A percentile compares a stretch with the other conserved stretches of the same genome.
phyloP scores from a whole-genome alignment of 2,329 filamentous ascomycete species.

The Fusarium sarcochroum region DNA sequence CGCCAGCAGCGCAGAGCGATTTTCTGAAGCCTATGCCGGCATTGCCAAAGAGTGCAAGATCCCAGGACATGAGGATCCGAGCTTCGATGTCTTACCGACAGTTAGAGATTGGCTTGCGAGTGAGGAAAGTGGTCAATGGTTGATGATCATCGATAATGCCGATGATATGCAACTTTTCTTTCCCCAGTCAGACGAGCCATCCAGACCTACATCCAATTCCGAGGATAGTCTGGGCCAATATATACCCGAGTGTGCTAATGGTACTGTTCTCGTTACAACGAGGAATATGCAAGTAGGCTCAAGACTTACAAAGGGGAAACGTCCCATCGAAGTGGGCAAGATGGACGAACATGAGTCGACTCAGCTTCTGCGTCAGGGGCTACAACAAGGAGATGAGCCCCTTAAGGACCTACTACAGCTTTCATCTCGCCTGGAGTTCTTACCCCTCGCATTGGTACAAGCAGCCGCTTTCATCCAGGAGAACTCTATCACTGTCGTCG shows the following conservation, averaged over 20 bases:
- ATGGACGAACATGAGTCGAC: slow-evolving; percentile 48
- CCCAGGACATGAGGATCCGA: slow-evolving; percentile 41
- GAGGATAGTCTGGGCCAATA: background rate
- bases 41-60: slow-evolving; percentile 53
- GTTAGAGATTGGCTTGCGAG: slow-evolving; percentile 52
- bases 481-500: slow-evolving; percentile 40
- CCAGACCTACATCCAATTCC: accelerated
- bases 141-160: slow-evolving; percentile 43
- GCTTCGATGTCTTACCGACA: slow-evolving; percentile 42
- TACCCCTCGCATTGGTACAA: slow-evolving; percentile 55
- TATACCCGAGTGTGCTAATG: slow-evolving; percentile 51
- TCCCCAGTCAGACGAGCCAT: accelerated
- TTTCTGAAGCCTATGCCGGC: slow-evolving; percentile 50
- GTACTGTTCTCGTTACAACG: slow-evolving; percentile 53
- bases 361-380: slow-evolving; percentile 41
- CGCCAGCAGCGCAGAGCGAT: slow-evolving; percentile 48
- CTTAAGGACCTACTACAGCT: slow-evolving; percentile 28
- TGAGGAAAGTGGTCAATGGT: slow-evolving; percentile 9
- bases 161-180: slow-evolving; percentile 41
- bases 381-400: slow-evolving; percentile 16
- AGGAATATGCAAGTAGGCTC: slow-evolving; percentile 52
- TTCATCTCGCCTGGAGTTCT: slow-evolving; percentile 46
- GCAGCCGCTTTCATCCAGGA: slow-evolving; percentile 54
- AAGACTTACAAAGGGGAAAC: slow-evolving; percentile 42
- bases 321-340: slow-evolving; percentile 44